Evolutionary conservation across 176 grass and related monocot genomes (phyloP).

Genomic region (Raddia guianensis): DNA sequence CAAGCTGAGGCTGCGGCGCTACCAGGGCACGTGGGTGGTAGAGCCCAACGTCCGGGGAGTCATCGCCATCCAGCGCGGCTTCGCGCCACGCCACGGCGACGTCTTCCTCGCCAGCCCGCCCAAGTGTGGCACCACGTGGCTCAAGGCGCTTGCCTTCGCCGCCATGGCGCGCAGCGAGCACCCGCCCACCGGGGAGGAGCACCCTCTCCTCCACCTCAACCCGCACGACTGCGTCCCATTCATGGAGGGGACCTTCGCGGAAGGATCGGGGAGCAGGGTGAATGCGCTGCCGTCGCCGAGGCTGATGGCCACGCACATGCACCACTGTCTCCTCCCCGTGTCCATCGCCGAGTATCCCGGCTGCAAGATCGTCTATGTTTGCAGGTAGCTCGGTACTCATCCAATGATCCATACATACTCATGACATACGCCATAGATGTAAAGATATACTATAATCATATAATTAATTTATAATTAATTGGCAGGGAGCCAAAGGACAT

Average conservation of each 20-base stretch:
- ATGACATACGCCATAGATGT: too few relatives aligned
- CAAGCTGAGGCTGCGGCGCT: background rate
- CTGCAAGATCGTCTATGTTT: slow-evolving; percentile 36
- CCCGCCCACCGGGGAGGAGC: background rate
- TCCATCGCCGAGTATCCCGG: background rate
- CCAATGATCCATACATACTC: too few relatives aligned
- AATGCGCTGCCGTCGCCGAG: slow-evolving; percentile 2
- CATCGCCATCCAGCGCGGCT: slow-evolving; percentile 3
- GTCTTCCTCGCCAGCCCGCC: slow-evolving; percentile 5
- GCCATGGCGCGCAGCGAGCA: background rate
- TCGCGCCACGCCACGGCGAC: background rate
- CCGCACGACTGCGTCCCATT: slow-evolving; percentile 1
- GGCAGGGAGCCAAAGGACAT: too few relatives aligned
- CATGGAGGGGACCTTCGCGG: background rate
- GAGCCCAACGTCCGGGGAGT: background rate
- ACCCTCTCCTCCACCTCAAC: background rate
- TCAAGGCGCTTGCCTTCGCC: slow-evolving; percentile 39
- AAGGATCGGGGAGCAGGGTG: background rate
- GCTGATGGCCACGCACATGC: background rate
- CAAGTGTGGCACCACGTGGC: slow-evolving; percentile 54
- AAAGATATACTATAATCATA: too few relatives aligned
- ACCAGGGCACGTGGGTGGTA: slow-evolving; percentile 17
- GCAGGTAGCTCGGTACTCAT: background rate
- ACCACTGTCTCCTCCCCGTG: slow-evolving; percentile 11
- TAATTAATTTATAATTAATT: too few relatives aligned